These are phyloP conservation scores for Barnettozyma sp. DNA, from an alignment of 805 yeast genomes.

Conservation along the genomic window DNA sequence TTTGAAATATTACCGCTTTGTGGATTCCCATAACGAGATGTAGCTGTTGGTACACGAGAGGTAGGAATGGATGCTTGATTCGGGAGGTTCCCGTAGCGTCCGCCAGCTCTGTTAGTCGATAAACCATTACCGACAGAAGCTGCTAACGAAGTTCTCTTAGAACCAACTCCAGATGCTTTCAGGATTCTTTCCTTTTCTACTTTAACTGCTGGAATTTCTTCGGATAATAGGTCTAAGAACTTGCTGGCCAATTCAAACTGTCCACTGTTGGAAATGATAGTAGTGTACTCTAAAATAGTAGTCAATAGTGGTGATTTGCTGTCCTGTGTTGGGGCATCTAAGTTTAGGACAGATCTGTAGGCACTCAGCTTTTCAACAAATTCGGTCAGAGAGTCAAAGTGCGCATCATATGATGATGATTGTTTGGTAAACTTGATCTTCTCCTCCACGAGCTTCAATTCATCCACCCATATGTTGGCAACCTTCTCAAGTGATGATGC, in stretches of 20 bases:
- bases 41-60: conserved; percentile 4
- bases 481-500: conserved; percentile 78
- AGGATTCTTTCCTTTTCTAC: conserved; percentile 73
- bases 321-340: conserved; percentile 22
- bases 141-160: conserved; percentile 14
- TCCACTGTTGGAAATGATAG: conserved; percentile 73
- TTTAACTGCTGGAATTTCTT: conserved; percentile 60
- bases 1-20: conserved; percentile 14
- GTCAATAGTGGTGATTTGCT: conserved; percentile 28
- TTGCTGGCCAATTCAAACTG: conserved; percentile 73
- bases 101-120: conserved; percentile 7
- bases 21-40: conserved; percentile 8
- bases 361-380: conserved; percentile 81
- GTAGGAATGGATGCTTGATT: conserved; percentile 8
- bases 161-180: conserved; percentile 47
- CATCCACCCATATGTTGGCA: conserved; percentile 77
- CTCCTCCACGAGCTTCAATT: conserved; percentile 45
- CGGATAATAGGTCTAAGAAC: conserved; percentile 66
- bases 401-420: conserved; percentile 71
- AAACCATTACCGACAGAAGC: conserved; percentile 15
- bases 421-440: conserved; percentile 32
- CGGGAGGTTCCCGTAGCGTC: conserved; percentile 17
- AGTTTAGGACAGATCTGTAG: conserved; percentile 47
- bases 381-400: conserved; percentile 70
- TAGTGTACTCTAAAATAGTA: conserved; percentile 76